Evolutionary conservation across 1,284 basidiomycete species (phyloP).

Genomic region (Schizopora paradoxa): DNA sequence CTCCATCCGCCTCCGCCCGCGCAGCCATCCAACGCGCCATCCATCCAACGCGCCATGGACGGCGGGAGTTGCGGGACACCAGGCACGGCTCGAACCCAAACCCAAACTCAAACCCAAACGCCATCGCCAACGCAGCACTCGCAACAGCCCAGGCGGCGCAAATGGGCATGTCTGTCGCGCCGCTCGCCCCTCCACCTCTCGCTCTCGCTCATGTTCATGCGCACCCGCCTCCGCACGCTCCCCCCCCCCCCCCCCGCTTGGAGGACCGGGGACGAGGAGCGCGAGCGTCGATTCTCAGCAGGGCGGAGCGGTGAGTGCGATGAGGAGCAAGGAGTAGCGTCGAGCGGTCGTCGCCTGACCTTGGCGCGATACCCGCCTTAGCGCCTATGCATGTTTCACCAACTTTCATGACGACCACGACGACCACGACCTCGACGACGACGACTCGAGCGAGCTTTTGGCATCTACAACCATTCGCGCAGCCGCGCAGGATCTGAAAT

Average conservation of each 20-base stretch:
- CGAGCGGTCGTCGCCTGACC: slow-evolving; percentile 3
- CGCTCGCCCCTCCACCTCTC: slow-evolving; percentile 16
- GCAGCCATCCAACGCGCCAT: slow-evolving; percentile 14
- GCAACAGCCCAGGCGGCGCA: slow-evolving; percentile 15
- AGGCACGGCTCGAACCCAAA: background rate
- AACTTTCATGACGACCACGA: too few species aligned
- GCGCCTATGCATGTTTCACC: too few species aligned
- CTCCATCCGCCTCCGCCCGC: slow-evolving; percentile 14
- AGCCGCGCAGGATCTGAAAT: too few species aligned
- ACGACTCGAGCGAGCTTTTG: too few species aligned
- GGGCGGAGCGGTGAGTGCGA: background rate
- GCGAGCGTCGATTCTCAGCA: too few species aligned
- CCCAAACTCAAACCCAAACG: too few species aligned
- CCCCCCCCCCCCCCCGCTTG: background rate
- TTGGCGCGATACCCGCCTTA: background rate
- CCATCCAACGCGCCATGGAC: slow-evolving; percentile 2
- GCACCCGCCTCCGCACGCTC: slow-evolving; percentile 6
- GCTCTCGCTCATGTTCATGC: slow-evolving; percentile 7
- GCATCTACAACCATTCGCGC: too few species aligned
- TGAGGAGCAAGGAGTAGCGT: background rate
- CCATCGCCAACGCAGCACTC: too few species aligned
- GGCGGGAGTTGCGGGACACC: background rate
- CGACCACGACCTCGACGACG: too few species aligned
- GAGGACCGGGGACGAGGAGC: background rate
- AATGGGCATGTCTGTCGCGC: too few species aligned